phyloP scores from a whole-genome alignment of 2,329 filamentous ascomycete species.

The Fusarium annulatum region DNA sequence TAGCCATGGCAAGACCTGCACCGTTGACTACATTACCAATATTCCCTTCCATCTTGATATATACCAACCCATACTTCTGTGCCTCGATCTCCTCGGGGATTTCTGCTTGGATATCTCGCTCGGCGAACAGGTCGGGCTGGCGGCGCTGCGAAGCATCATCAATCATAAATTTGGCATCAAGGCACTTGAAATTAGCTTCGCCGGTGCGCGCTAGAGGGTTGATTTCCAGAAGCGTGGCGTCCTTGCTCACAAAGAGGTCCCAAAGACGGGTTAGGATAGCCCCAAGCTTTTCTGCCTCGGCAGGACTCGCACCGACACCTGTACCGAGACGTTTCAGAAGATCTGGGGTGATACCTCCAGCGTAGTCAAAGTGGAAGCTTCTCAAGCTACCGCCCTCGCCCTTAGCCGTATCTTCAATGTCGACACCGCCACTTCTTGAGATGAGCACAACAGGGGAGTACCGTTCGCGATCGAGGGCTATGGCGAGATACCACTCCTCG shows the following conservation, averaged over 20 bases:
- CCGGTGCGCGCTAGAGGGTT: not conserved
- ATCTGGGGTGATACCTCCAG: not conserved
- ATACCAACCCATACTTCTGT: not conserved
- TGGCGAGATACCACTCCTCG: not conserved
- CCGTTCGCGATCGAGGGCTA: not conserved
- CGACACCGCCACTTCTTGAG: not conserved
- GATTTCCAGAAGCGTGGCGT: not conserved
- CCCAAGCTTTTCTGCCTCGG: not conserved
- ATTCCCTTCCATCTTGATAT: conserved; percentile 12
- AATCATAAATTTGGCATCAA: not conserved
- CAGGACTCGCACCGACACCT: not conserved
- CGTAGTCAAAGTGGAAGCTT: not conserved
- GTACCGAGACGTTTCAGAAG: not conserved
- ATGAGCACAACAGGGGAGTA: not conserved
- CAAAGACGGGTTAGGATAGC: not conserved
- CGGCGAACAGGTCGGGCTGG: not conserved
- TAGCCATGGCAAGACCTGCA: conserved; percentile 7
- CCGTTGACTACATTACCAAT: conserved; percentile 6
- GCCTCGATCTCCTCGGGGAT: not conserved
- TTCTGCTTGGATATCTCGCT: not conserved
- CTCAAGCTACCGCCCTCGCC: not conserved
- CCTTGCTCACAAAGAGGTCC: not conserved
- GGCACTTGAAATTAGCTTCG: not conserved
- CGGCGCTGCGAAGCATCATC: conserved; percentile 1
- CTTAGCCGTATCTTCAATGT: not conserved